These are phyloP conservation scores for Dittrichia graveolens DNA, from an alignment of 129 eudicot genomes.

Conservation along the genomic window DNA sequence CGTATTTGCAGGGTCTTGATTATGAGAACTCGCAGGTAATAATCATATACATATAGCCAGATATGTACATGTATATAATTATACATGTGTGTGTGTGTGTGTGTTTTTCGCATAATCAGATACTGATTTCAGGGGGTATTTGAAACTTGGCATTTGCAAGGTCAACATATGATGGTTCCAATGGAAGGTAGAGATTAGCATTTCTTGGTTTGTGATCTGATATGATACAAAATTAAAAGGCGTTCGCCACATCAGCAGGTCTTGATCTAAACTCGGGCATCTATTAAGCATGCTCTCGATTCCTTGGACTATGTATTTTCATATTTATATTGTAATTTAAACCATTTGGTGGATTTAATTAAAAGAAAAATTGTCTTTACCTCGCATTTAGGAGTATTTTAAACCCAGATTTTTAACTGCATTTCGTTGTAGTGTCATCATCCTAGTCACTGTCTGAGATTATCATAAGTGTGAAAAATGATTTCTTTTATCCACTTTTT, in stretches of 20 bases:
- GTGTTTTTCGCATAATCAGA: slow-evolving; percentile 3
- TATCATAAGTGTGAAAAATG: too few species aligned
- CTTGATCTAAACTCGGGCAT: slow-evolving; percentile 24
- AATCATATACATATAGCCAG: not conserved
- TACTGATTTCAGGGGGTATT: not conserved
- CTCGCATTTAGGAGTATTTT: not conserved
- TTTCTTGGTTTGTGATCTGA: not conserved
- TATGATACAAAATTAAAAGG: slow-evolving; percentile 1
- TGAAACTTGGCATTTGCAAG: slow-evolving; percentile 40
- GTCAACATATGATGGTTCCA: slow-evolving; percentile 63
- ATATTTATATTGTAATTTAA: slow-evolving; percentile 20
- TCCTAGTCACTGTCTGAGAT: too few species aligned
- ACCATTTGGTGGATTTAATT: slow-evolving; percentile 3
- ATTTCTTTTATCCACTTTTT: too few species aligned
- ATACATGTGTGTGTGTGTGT: not conserved
- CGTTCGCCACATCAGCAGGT: slow-evolving; percentile 13
- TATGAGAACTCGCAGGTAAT: slow-evolving; percentile 64
- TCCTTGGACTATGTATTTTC: slow-evolving; percentile 23
- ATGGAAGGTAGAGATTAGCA: slow-evolving; percentile 63
- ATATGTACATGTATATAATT: not conserved
- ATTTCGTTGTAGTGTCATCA: not conserved
- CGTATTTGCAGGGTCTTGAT: slow-evolving; percentile 57
- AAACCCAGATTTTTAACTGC: not conserved
- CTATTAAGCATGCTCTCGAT: slow-evolving; percentile 16
- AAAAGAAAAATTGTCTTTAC: slow-evolving; percentile 10